Base-by-base conservation (phyloP, 2,329 filamentous ascomycete genomes). In the Ophiostoma quercus region DNA sequence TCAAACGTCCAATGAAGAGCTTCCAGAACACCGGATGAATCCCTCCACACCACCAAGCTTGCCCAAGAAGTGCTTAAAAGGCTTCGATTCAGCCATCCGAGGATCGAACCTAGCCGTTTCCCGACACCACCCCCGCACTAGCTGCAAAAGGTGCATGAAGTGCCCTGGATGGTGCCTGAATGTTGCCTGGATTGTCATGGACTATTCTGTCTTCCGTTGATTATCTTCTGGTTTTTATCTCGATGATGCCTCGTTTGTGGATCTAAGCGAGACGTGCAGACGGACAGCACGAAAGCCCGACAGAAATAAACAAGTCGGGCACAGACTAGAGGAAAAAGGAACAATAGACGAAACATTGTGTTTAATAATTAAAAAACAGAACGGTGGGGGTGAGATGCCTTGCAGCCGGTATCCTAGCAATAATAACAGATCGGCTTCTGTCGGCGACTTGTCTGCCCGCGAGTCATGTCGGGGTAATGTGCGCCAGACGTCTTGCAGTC, bases 11-110 rank as follows among this genome's bases (percentile, higher is more conserved):
- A 57, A 57, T 57, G 12, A 25, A 25, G 8, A 25, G n/a, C 51
- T 57, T 57, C 51, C 51, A 57, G 51, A 57, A 57, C 51, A 57
- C 22, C 22, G 22, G 51, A 57, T 57, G 51, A 57, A 12, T 25
- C 51, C 51, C 11, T 57, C 22, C 12, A 25, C 51, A 57, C 51
- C 12, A 22, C 22, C 51, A 57, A 25, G 51, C 51, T 3, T 57
- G 51, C 16, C 51, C 22, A 57, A 57, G 11, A 57, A 57, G 34
- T 57, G 51, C 4, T 25, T 57, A 57, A 57, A 25, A 57, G 12
- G 51, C 51, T 57, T 57, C 12, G 9, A 25, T 57, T 22, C 22
- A 3, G 22, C 22, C 51, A 57, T 57, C 51, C 22, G 51, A 25
- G 51, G 51, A 57, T 14, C 51, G n/a, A 57, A 14, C 51, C 51